Conservation (phyloP, 208 protist species). For the Trypanosoma lewisi region DNA sequence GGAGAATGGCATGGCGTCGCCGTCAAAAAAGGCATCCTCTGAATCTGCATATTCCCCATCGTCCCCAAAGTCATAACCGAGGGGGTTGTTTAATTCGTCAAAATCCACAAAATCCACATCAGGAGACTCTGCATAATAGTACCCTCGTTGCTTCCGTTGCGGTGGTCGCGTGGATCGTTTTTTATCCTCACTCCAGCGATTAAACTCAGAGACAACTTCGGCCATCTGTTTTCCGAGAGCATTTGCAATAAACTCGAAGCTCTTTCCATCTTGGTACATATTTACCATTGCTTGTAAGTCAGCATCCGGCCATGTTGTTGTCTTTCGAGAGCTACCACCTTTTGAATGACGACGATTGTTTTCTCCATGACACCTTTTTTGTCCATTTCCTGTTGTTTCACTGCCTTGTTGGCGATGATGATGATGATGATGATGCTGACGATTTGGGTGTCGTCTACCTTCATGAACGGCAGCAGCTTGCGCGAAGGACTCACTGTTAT, state of each 20-base stretch:
- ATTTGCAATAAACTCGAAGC: conserved; percentile 91
- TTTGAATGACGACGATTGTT: conserved; percentile 15
- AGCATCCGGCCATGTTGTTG: conserved; percentile 68
- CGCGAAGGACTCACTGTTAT: conserved; percentile 41
- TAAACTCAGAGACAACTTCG: conserved; percentile 78
- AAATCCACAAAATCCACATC: conserved; percentile 38
- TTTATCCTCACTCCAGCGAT: conserved; percentile 70
- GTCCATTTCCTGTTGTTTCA: conserved; percentile 10
- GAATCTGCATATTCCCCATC: conserved; percentile 22
- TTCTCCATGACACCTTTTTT: conserved; percentile 14
- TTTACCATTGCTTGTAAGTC: conserved; percentile 80
- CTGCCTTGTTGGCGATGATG: conserved; percentile 7
- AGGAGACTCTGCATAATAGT: conserved; percentile 78
- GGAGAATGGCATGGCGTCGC: conserved; percentile 50
- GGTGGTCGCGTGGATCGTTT: conserved; percentile 30
- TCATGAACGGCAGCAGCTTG: conserved; percentile 24
- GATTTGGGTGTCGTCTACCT: conserved; percentile 14
- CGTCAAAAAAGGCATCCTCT: conserved; percentile 31
- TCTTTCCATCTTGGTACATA: conserved; percentile 91
- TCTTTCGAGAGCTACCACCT: conserved; percentile 21
- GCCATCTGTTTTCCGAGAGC: conserved; percentile 66
- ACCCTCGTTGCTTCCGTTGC: conserved; percentile 22
- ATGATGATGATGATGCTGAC: conserved; percentile 19
- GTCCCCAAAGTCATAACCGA: conserved; percentile 41
- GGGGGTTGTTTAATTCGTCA: conserved; percentile 42